Evolutionary conservation across 2,329 filamentous ascomycete genomes (phyloP).

Genomic region (Penicillium digitatum): DNA sequence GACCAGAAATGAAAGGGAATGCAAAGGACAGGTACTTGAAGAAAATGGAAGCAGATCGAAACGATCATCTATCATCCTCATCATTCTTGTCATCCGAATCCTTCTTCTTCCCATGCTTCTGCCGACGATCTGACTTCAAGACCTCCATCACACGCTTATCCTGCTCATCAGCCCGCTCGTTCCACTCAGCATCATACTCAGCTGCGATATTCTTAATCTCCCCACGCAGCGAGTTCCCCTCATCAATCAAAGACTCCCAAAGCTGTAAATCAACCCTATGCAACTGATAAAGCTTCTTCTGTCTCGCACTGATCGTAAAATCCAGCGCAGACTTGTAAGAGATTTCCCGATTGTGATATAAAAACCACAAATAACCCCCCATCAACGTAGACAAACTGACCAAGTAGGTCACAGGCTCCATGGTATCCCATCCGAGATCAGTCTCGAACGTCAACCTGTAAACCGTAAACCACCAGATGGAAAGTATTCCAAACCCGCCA

Average conservation of each 20-base stretch:
- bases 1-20: not conserved
- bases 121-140: slow-evolving; percentile 48
- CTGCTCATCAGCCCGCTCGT: slow-evolving; percentile 69
- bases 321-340: slow-evolving; percentile 84
- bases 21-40: slow-evolving; percentile 1
- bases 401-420: slow-evolving; percentile 87
- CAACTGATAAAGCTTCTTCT: slow-evolving; percentile 69
- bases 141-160: slow-evolving; percentile 56
- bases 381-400: slow-evolving; percentile 83
- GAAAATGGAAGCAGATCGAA: not conserved
- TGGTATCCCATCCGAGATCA: slow-evolving; percentile 80
- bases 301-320: slow-evolving; percentile 74
- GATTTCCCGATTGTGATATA: slow-evolving; percentile 87
- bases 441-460: slow-evolving; percentile 67
- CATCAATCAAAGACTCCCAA: slow-evolving; percentile 76
- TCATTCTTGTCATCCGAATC: slow-evolving; percentile 20
- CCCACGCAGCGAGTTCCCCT: slow-evolving; percentile 69
- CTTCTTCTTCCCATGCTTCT: slow-evolving; percentile 36
- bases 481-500: slow-evolving; percentile 68
- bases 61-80: slow-evolving; percentile 28
- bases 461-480: slow-evolving; percentile 76
- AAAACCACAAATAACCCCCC: slow-evolving; percentile 87
- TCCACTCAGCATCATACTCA: slow-evolving; percentile 89
- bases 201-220: slow-evolving; percentile 78
- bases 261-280: slow-evolving; percentile 69